Percentiles rank a stretch among this genome's conserved stretches.
Conservation (phyloP, 495 filamentous ascomycete genomes). For the Talaromyces adpressus region DNA sequence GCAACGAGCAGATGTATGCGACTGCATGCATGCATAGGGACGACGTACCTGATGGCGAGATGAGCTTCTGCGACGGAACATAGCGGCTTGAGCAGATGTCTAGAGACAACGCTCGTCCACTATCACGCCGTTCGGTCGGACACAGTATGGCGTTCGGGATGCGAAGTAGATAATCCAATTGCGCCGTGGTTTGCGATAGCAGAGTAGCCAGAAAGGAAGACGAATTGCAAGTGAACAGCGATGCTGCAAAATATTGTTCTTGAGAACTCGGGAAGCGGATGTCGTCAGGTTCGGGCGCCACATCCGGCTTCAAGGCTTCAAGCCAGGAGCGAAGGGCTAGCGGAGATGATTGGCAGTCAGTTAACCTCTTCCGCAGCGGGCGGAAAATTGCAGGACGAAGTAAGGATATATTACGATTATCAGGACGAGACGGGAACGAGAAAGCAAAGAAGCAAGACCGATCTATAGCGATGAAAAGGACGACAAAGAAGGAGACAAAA, state of each 20-base stretch:
- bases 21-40: background rate
- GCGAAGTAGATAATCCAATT: background rate
- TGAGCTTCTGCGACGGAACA: conserved; percentile 50
- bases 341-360: conserved; percentile 1
- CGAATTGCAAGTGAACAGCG: background rate
- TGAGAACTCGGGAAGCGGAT: background rate
- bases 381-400: background rate
- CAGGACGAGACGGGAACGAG: background rate
- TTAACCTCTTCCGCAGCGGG: background rate
- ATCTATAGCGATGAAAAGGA: background rate
- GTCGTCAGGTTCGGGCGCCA: background rate
- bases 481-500: background rate
- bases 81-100: conserved; percentile 14
- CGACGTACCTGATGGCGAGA: conserved; percentile 49
- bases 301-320: background rate
- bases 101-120: conserved; percentile 1
- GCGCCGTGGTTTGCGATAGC: background rate
- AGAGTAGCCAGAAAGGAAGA: background rate
- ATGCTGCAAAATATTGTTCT: background rate
- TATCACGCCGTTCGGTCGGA: background rate
- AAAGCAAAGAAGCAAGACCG: background rate
- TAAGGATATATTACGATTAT: background rate
- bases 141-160: background rate
- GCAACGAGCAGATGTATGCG: background rate
- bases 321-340: background rate